Evolutionary conservation across 768 basidiomycete genomes (phyloP), one percentile per base, ranked within the genome.

Genomic region (Ramaria rubella): DNA sequence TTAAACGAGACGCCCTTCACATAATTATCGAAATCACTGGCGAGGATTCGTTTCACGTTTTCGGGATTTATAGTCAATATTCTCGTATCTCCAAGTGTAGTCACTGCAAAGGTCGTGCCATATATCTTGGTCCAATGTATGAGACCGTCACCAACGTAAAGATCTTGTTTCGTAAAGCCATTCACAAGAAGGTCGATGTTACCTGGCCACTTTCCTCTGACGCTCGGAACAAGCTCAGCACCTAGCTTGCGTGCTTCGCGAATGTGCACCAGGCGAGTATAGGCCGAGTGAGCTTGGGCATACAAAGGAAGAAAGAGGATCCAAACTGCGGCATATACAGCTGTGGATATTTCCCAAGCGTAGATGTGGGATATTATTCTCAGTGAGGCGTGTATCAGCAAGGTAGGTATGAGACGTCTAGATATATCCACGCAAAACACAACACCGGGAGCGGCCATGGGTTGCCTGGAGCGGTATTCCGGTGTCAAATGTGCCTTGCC

Each of bases 191-290:
- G 67, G 62, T 89, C 87, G 61, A 88, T 70, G 65, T 88, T 88
- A 15, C 87, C 87, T 4, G 86, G 87, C 83, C 84, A 86, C 70
- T 78, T 82, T 6, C 86, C 86, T 15, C 77, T 71, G n/a, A 87
- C 80, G 23, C 75, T 70, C 3, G 82, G 82, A 49, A 85, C 79
- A 2, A 68, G 73, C 58, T 72, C 71, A 5, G 82, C 82, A 5
- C 78, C 77, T 14, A 83, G 67, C 30, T 71, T 74, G 11, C 64
- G 63, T 0, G 81, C 81, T 44, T 82, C 73, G 31, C 70, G 69
- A 19, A 59, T 60, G 50, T 83, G 79, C 1, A 61, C 56, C 44
- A 68, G 60, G 46, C 73, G 67, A 12, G 62, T 59, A 57, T 75
- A 71, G 14, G 31, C 14, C 6, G 29, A 14, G 15, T 30, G 33